Base-by-base conservation (phyloP, 257 asterid species). In the Thymus quinquecostatus region DNA sequence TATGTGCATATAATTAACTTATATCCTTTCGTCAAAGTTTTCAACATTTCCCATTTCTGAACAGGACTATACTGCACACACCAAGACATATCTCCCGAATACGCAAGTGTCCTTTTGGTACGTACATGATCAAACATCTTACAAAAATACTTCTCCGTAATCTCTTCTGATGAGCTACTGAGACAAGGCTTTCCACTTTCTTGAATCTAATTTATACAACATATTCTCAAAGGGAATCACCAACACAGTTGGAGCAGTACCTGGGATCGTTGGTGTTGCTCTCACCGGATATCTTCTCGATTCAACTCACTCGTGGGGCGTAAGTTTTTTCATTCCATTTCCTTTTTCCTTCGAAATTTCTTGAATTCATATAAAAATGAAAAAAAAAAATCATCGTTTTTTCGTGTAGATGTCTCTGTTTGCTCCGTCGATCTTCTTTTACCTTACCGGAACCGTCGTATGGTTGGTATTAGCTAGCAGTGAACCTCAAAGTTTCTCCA, bases 31-130 rank as follows among this genome's bases (percentile, higher is more conserved):
- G 34, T 54, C 6, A 65, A 76, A 40, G 11, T 51, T 34, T 21
- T 45, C 70, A 30, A 76, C 73, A 54, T 64, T 5, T 41, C 3
- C 76, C 40, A 21, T 70, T 61, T 66, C 8, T 67, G 57, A 60
- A 74, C 83, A 93, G 99, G 99, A 64, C 80, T 94, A 28, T 94
- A 94, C 77, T 94, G 99, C 70, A 94, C 97, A 9, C 99, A 91
- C 90, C 98, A 94, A 82, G 99, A 94, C 74, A 94, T 94, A 33
- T 94, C 99, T 6, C 97, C 99, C 4, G 97, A 94, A 83, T 94
- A 94, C 75, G 99, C 99, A 51, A 86, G 99, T 80, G 86, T 94
- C 68, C 97, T 94, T 72, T 76, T 94, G 97, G 97, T 91, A 86
- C 47, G 94, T 69, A 67, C 30, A 34, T 9, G 5, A 68, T 61